A percentile compares a stretch with the other conserved stretches of the same genome.
Evolutionary conservation across 768 basidiomycete species (phyloP).

Genomic region (Boletus sp.): DNA sequence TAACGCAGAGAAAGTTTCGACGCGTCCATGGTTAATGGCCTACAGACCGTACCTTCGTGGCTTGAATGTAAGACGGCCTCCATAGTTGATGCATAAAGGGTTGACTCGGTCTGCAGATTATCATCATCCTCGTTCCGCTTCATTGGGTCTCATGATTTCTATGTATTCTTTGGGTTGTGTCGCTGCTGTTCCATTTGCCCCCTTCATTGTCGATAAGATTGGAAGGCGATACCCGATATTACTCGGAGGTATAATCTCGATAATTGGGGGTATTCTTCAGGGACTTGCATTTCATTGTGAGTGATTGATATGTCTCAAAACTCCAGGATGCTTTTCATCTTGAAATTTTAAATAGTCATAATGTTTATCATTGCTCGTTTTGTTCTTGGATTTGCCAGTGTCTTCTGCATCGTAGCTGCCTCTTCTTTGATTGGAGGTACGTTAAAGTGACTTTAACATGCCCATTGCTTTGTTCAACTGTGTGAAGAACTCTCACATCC

Average conservation of each 20-base stretch:
- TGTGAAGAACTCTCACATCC: constrained; percentile 10
- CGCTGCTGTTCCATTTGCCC: constrained; percentile 44
- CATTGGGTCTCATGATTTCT: constrained; percentile 27
- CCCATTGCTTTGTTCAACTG: neutral
- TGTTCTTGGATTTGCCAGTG: constrained; percentile 13
- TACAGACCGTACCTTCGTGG: neutral
- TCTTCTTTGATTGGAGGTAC: constrained; percentile 21
- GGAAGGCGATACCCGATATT: constrained; percentile 20
- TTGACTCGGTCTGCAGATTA: neutral
- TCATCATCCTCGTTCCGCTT: neutral
- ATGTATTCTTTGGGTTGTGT: constrained; percentile 64
- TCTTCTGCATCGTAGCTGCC: constrained; percentile 17
- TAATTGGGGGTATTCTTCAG: constrained; percentile 16
- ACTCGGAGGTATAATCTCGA: constrained; percentile 5
- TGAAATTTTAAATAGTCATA: neutral
- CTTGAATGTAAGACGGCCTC: neutral
- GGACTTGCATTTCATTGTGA: constrained; percentile 15
- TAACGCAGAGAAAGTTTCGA: neutral
- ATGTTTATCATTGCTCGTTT: constrained; percentile 20
- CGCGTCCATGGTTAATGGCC: constrained; percentile 25
- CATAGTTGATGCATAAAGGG: neutral
- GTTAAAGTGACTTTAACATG: neutral
- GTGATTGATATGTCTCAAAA: neutral
- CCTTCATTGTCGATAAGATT: constrained; percentile 6
- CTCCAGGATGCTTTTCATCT: neutral